Conservation (phyloP, 305 asterid species). For the Fraxinus greggii region DNA sequence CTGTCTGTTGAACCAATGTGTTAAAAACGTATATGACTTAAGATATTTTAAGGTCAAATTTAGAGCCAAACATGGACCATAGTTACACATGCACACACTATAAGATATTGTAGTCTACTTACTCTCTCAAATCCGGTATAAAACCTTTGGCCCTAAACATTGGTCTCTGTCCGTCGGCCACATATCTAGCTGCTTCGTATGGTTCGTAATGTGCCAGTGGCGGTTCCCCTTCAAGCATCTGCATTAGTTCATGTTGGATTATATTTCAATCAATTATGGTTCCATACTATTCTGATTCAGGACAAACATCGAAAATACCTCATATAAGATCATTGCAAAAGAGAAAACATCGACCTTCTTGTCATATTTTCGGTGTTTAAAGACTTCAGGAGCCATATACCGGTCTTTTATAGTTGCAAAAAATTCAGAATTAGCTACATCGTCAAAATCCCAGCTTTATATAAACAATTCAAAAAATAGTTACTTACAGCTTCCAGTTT, state of each 20-base stretch:
- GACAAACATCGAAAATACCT: conserved; percentile 49
- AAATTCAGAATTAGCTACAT: conserved; percentile 11
- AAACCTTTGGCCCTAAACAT: conserved; percentile 62
- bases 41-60: neutral
- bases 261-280: conserved; percentile 15
- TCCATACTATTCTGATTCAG: neutral
- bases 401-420: conserved; percentile 55
- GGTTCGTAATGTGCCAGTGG: conserved; percentile 81
- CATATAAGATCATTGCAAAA: conserved; percentile 88
- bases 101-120: conserved; percentile 35
- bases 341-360: conserved; percentile 97
- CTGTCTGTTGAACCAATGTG: neutral
- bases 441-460: neutral
- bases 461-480: conserved; percentile 8
- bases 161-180: conserved; percentile 92
- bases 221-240: conserved; percentile 98
- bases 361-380: conserved; percentile 92
- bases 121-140: conserved; percentile 75
- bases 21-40: neutral
- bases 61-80: neutral
- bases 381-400: conserved; percentile 99
- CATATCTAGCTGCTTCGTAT: conserved; percentile 79
- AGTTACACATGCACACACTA: neutral
- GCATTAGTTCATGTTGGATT: conserved; percentile 32
- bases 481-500: conserved; percentile 95